These are phyloP conservation scores for Xerocomellus amylosporus DNA, from an alignment of 768 basidiomycete species.

Conservation along the genomic window DNA sequence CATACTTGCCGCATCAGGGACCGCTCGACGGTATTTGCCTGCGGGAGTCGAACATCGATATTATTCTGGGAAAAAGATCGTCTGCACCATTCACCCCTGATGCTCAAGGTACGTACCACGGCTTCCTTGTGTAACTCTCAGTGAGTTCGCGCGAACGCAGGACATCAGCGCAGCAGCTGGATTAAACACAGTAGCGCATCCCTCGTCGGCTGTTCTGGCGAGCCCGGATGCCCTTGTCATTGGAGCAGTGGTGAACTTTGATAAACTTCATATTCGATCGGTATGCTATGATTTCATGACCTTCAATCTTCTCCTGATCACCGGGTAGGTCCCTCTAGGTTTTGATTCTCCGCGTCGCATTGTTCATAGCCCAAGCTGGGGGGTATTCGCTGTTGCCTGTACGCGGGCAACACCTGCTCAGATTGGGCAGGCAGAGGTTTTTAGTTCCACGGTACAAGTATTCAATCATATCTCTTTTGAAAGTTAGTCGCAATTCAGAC, in stretches of 20 bases:
- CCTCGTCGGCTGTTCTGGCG: slow-evolving; percentile 57
- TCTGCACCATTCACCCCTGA: slow-evolving; percentile 65
- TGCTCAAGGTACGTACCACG: slow-evolving; percentile 52
- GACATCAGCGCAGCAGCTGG: slow-evolving; percentile 53
- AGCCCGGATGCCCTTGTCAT: slow-evolving; percentile 55
- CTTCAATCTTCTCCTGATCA: background rate
- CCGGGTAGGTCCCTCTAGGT: slow-evolving; percentile 62
- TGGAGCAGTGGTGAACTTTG: slow-evolving; percentile 62
- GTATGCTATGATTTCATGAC: slow-evolving; percentile 38
- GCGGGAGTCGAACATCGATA: slow-evolving; percentile 65
- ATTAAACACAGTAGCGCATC: slow-evolving; percentile 48
- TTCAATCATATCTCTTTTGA: slow-evolving; percentile 63
- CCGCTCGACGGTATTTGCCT: slow-evolving; percentile 61
- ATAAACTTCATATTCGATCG: slow-evolving; percentile 79
- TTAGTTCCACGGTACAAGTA: slow-evolving; percentile 59
- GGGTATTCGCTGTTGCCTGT: slow-evolving; percentile 66
- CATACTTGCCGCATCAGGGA: slow-evolving; percentile 54
- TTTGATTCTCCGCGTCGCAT: slow-evolving; percentile 69
- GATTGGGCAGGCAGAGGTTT: slow-evolving; percentile 46
- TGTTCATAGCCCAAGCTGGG: slow-evolving; percentile 51
- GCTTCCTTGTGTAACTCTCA: slow-evolving; percentile 1
- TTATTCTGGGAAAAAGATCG: slow-evolving; percentile 66
- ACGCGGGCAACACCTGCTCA: slow-evolving; percentile 51
- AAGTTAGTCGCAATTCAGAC: slow-evolving; percentile 41
- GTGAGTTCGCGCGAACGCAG: slow-evolving; percentile 23